phyloP scores from a whole-genome alignment of 225 moss, liverwort and hornwort genomes.

The Sphagnum tenellum region DNA sequence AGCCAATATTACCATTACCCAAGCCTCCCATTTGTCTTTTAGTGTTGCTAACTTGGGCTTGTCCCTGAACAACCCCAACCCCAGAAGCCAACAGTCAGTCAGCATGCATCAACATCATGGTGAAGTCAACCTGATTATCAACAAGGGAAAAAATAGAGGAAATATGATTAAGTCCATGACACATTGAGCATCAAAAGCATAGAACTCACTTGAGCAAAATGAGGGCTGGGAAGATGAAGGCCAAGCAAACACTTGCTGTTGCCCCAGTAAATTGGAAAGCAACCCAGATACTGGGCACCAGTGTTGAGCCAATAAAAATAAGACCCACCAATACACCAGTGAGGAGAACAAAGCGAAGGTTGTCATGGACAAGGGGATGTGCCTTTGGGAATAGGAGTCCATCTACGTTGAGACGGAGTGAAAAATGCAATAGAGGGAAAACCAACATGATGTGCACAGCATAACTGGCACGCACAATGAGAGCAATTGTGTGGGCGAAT shows the following conservation, averaged over 20 bases:
- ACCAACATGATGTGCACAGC: conserved; percentile 92
- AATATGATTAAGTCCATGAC: not conserved
- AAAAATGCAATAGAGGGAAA: conserved; percentile 86
- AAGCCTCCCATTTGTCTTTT: conserved; percentile 58
- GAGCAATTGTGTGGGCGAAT: conserved; percentile 43
- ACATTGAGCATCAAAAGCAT: not conserved
- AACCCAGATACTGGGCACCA: conserved; percentile 83
- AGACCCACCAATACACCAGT: conserved; percentile 47
- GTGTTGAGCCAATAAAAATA: conserved; percentile 59
- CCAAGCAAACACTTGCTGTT: conserved; percentile 69
- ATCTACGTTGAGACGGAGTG: conserved; percentile 82
- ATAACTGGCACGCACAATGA: conserved; percentile 69
- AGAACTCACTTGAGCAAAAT: conserved; percentile 51
- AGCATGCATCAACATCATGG: not conserved
- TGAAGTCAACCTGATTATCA: not conserved
- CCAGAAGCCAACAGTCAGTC: too few species aligned
- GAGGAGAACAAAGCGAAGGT: conserved; percentile 49
- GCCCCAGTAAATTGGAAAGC: conserved; percentile 92
- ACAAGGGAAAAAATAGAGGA: not conserved
- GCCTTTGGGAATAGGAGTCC: conserved; percentile 63
- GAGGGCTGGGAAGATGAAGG: conserved; percentile 83
- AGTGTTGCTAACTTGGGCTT: conserved; percentile 47
- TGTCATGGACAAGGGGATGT: conserved; percentile 49
- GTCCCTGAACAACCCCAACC: conserved; percentile 32
- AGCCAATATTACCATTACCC: conserved; percentile 66